Evolutionary conservation across 2,329 filamentous ascomycete genomes (phyloP), one percentile per base, ranked within the genome.

Genomic region (Aureobasidium sp.): DNA sequence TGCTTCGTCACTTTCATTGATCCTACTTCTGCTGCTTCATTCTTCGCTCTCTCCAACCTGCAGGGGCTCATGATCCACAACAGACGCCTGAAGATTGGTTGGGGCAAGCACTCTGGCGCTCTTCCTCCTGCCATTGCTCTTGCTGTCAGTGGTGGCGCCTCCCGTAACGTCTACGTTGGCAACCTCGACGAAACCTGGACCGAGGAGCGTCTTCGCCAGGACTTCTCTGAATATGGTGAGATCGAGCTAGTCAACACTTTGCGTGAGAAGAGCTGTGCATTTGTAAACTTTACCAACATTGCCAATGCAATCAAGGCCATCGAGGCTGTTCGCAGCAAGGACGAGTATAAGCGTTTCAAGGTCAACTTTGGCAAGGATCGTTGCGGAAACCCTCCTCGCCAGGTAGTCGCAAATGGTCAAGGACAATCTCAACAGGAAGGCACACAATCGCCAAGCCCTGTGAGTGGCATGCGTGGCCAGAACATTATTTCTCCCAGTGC

Each of bases 1-100:
- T 99, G 94, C 82, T 99, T 99, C 73, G 94, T 99, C 63, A 99
- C 94, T 1, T 99, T 99, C 77, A 97, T 99, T 75, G 94, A 99
- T 72, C 94, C 94, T 9, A 99, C 94, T 27, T 95, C 94, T 3
- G 94, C 94, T 27, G 94, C 94, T 44, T 97, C 93, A 0, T 99
- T 99, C 80, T 99, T 97, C 71, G 94, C 94, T 46, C 81, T 99
- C 64, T 97, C 92, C 83, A 97, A 97, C 77, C 81, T 99, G 32
- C 94, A 99, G 74, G 94, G 94, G 27, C 80, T 99, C 67, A 99
- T 99, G 94, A 99, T 99, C 70, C 94, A 99, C 79, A 99, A 99
- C 78, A 86, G 94, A 66, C 87, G 94, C 59, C 81, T 99, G 68
- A 99, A 99, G 84, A 97, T 99, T 74, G 94, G 94, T 67, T 99